Evolutionary conservation across 2,329 filamentous ascomycete genomes (phyloP).

Genomic region (Aspergillus viridinutans): DNA sequence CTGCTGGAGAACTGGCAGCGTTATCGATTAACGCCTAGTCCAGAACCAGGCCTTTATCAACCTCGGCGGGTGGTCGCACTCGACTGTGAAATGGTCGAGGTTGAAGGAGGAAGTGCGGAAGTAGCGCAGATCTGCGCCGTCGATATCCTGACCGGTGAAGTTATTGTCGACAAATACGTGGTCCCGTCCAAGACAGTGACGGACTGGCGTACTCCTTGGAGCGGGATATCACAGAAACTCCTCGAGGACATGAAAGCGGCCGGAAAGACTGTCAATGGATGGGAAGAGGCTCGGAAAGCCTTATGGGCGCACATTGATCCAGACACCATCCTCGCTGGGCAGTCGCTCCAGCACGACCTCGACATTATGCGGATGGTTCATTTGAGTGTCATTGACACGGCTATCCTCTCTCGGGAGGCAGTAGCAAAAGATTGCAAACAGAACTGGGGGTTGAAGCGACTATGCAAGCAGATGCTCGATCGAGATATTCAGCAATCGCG

Average conservation of each 20-base stretch:
- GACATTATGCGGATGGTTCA: constrained; percentile 43
- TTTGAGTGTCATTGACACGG: constrained; percentile 43
- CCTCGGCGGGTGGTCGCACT: constrained; percentile 34
- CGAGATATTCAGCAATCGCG: constrained; percentile 32
- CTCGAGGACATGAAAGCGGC: constrained; percentile 29
- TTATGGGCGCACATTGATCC: constrained; percentile 43
- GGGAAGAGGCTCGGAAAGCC: constrained; percentile 40
- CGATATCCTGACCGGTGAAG: constrained; percentile 46
- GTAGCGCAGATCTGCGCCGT: constrained; percentile 39
- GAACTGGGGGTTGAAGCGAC: constrained; percentile 35
- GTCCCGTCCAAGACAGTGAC: constrained; percentile 30
- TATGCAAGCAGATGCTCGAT: constrained; percentile 34
- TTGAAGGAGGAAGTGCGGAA: constrained; percentile 25
- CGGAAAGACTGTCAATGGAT: constrained; percentile 36
- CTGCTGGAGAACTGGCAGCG: not conserved
- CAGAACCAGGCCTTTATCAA: not conserved
- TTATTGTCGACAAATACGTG: constrained; percentile 44
- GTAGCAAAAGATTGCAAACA: constrained; percentile 14
- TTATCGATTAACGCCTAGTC: not conserved
- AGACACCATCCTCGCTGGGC: constrained; percentile 48
- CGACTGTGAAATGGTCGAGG: constrained; percentile 49
- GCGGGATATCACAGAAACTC: constrained; percentile 33
- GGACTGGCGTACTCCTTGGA: constrained; percentile 38
- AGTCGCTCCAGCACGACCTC: constrained; percentile 46
- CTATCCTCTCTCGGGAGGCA: constrained; percentile 37